Evolutionary conservation across 23 red algal genomes (phyloP).

Genomic region (Gracilaria caudata): DNA sequence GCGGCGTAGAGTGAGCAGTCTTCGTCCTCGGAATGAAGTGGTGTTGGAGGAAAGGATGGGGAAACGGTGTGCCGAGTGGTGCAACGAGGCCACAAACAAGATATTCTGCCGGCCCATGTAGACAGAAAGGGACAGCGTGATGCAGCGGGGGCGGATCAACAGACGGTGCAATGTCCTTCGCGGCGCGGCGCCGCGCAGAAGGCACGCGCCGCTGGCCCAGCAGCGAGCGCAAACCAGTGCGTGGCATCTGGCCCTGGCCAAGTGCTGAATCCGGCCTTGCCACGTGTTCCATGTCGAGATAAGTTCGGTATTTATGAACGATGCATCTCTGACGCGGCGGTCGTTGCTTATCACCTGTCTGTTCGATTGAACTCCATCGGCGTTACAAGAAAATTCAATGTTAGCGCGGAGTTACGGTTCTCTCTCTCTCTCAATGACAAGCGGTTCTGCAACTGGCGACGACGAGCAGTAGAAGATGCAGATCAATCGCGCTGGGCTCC

Average conservation of each 20-base stretch:
- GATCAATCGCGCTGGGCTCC: too few species aligned
- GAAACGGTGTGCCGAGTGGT: neutral
- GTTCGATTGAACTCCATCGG: too few species aligned
- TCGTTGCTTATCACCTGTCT: too few species aligned
- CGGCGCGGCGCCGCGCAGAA: neutral
- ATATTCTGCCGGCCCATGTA: slow-evolving; percentile 20
- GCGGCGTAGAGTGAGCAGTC: neutral
- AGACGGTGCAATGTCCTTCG: neutral
- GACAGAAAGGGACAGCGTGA: neutral
- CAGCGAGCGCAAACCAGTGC: neutral
- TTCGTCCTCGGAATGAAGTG: neutral
- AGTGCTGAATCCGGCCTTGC: neutral
- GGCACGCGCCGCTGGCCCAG: neutral
- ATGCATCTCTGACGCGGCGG: too few species aligned
- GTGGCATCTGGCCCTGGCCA: neutral
- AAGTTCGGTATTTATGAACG: too few species aligned
- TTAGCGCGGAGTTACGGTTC: too few species aligned
- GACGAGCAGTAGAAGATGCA: too few species aligned
- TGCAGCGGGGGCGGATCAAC: slow-evolving; percentile 22
- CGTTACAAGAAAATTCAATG: too few species aligned
- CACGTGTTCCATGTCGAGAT: neutral
- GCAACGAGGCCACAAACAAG: slow-evolving; percentile 22
- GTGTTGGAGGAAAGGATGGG: slow-evolving; percentile 4
- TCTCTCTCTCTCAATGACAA: too few species aligned
- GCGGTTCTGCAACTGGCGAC: too few species aligned